Conservation (phyloP, 2,329 filamentous ascomycete genomes). For the Sarocladium oryzae region DNA sequence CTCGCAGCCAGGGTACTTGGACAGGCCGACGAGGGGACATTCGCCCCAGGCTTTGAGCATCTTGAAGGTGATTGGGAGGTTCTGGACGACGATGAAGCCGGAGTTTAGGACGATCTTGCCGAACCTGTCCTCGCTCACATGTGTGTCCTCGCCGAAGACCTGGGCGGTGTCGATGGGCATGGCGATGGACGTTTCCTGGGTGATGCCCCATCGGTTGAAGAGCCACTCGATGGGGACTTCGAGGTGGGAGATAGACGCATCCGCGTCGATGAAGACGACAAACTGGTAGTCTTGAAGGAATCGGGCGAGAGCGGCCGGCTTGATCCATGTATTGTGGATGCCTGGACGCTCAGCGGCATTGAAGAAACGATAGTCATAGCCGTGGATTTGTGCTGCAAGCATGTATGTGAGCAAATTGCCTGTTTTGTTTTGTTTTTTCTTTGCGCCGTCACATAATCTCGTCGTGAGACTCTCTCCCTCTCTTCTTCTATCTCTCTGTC, state of each 20-base stretch:
- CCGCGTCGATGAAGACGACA: constrained; percentile 38
- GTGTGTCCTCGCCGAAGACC: constrained; percentile 22
- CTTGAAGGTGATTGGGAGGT: constrained; percentile 11
- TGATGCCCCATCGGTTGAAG: constrained; percentile 39
- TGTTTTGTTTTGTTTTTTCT: constrained; percentile 11
- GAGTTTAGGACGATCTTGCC: constrained; percentile 31
- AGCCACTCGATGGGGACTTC: constrained; percentile 41
- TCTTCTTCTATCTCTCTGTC: too few relatives aligned
- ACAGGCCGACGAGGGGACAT: constrained; percentile 14
- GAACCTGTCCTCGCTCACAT: constrained; percentile 20
- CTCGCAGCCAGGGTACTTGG: constrained; percentile 13
- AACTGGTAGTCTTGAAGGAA: constrained; percentile 33
- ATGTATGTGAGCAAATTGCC: constrained; percentile 17
- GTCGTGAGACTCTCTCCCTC: too few relatives aligned
- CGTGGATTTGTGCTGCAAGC: constrained; percentile 32
- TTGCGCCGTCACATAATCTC: not conserved
- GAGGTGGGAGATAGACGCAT: constrained; percentile 33
- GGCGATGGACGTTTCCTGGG: constrained; percentile 31
- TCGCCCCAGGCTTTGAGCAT: constrained; percentile 13
- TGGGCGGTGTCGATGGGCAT: constrained; percentile 37
- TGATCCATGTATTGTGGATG: constrained; percentile 39
- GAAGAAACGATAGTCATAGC: constrained; percentile 42
- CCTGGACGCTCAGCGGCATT: constrained; percentile 32
- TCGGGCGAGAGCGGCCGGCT: constrained; percentile 30
- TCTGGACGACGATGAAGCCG: constrained; percentile 35